These are phyloP conservation scores for Candida chauliodis DNA, from an alignment of 805 yeast species.

Conservation along the genomic window DNA sequence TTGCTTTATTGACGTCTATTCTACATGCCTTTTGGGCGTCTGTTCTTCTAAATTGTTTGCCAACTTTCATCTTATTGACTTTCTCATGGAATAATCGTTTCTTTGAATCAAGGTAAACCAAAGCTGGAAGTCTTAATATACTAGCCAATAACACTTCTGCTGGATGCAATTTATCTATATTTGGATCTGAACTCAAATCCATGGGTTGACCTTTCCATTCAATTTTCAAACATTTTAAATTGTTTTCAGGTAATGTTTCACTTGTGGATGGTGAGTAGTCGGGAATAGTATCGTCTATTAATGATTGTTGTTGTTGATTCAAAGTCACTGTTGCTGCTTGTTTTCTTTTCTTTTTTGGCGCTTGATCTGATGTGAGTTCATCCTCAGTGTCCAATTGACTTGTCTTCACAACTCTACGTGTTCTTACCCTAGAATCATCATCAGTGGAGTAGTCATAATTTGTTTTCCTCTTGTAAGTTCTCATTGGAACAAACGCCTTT, in stretches of 20 bases:
- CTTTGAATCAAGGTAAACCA: conserved; percentile 63
- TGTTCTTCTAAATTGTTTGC: conserved; percentile 86
- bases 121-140: conserved; percentile 83
- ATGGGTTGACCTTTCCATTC: conserved; percentile 99
- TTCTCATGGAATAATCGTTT: conserved; percentile 86
- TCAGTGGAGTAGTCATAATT: conserved; percentile 26
- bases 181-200: conserved; percentile 80
- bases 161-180: conserved; percentile 73
- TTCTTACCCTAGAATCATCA: conserved; percentile 48
- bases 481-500: conserved; percentile 11
- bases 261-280: conserved; percentile 76
- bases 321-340: conserved; percentile 25
- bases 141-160: conserved; percentile 87
- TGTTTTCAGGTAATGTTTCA: conserved; percentile 56
- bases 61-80: conserved; percentile 66
- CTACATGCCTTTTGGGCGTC: conserved; percentile 98
- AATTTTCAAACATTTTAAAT: conserved; percentile 70
- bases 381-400: conserved; percentile 20
- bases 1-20: conserved; percentile 94
- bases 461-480: conserved; percentile 15
- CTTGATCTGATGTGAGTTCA: conserved; percentile 3
- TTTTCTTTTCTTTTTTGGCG: conserved; percentile 32
- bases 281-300: conserved; percentile 66
- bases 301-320: conserved; percentile 43
- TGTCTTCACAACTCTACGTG: conserved; percentile 51